Conservation (phyloP, 805 yeast species). For the Lipomyces orientalis region DNA sequence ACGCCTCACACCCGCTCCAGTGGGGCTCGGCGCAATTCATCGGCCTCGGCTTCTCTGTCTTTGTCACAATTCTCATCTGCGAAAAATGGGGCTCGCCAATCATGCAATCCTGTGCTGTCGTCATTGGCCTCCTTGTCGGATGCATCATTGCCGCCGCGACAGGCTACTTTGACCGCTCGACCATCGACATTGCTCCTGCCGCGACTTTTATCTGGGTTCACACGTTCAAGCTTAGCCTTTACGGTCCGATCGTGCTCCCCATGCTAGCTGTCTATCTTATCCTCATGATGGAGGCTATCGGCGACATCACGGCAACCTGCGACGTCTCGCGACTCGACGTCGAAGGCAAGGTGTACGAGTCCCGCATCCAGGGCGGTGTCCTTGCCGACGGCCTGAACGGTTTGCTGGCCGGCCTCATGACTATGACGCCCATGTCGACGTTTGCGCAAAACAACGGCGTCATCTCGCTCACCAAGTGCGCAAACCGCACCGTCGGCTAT, state of each 20-base stretch:
- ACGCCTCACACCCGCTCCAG: conserved; percentile 61
- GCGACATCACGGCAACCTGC: conserved; percentile 92
- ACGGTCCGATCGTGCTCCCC: conserved; percentile 87
- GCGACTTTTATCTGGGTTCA: conserved; percentile 88
- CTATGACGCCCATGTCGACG: conserved; percentile 87
- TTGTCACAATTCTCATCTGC: conserved; percentile 69
- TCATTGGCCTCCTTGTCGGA: conserved; percentile 81
- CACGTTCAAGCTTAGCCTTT: conserved; percentile 75
- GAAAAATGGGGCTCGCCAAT: conserved; percentile 94
- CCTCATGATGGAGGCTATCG: conserved; percentile 90
- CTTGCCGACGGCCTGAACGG: conserved; percentile 89
- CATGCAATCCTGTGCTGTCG: conserved; percentile 92
- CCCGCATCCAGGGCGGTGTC: conserved; percentile 91
- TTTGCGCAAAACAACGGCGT: conserved; percentile 97
- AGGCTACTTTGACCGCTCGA: conserved; percentile 69
- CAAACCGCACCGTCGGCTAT: conserved; percentile 79
- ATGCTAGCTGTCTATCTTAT: conserved; percentile 81
- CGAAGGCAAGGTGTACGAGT: conserved; percentile 79
- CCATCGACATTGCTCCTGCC: conserved; percentile 74
- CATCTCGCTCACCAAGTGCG: conserved; percentile 89
- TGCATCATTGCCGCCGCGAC: conserved; percentile 92
- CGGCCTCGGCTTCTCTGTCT: conserved; percentile 87
- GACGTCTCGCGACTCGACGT: conserved; percentile 88
- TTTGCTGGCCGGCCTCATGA: conserved; percentile 73
- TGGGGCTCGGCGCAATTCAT: conserved; percentile 90